Base-by-base conservation (phyloP, 2,329 filamentous ascomycete genomes). In the Gaeumannomyces sp. region DNA sequence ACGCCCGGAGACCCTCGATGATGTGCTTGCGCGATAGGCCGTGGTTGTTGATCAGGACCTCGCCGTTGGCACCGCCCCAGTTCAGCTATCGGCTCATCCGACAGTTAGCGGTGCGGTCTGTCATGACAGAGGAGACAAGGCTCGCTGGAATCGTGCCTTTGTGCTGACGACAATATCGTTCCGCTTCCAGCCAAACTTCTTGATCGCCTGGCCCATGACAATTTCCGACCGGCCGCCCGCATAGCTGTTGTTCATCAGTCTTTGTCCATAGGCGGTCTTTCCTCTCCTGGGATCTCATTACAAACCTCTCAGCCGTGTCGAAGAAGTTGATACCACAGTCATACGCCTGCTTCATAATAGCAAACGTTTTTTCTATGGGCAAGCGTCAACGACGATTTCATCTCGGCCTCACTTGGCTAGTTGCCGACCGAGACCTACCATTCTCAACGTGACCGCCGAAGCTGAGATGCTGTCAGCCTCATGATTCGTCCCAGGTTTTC, bases 361-460 rank as follows among this genome's bases (percentile, higher is more conserved):
- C 80, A 71, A 84, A 86, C 0, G 86, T 82, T 38, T 61, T 61
- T 28, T 61, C 60, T 61, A 45, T 28, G 35, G 16, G 29, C 33
- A 35, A 8, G 25, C 29, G 60, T 61, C n/a, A 45, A 28, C 35
- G 11, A 14, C n/a, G 6, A 50, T 11, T 28, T 25, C 27, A 3
- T 22, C 14, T 27, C 11, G 13, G 25, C 8, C 33, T 10, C 31
- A n/a, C 25, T 29, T 19, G 13, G 27, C 27, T 27, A 19, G 27
- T 6, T 28, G 16, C 45, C 19, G 33, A 13, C 59, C 3, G 8
- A 31, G 57, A n/a, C 78, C 69, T 77, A 87, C 87, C 85, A 72
- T 86, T 83, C 64, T 88, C 86, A 33, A 91, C 86, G 69, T 91
- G 87, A n/a, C 89, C 89, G 64, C 90, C 90, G 69, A 61, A 61